These are phyloP conservation scores for Malania oleifera DNA, from an alignment of 164 flowering plant species.

Conservation along the genomic window DNA sequence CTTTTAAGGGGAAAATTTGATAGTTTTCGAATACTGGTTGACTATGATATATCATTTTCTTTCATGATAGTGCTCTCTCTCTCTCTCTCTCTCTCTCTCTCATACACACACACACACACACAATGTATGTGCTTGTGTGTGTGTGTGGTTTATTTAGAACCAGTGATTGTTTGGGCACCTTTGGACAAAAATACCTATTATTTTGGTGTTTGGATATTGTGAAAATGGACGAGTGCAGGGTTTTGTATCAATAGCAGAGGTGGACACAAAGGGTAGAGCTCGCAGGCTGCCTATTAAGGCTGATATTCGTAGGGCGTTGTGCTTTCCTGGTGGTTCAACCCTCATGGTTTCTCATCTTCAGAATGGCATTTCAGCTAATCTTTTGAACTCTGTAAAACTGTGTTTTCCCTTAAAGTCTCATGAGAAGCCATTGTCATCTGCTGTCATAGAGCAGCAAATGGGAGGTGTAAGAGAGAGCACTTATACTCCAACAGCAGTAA, in stretches of 20 bases:
- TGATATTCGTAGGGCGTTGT: conserved; percentile 64
- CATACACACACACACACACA: too few relatives aligned
- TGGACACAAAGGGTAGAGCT: conserved; percentile 67
- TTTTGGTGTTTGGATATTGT: conserved; percentile 9
- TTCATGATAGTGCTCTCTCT: too few relatives aligned
- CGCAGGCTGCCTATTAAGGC: conserved; percentile 70
- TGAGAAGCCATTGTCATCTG: conserved; percentile 18
- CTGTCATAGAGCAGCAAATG: conserved; percentile 14
- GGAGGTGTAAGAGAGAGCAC: conserved; percentile 9
- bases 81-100: too few relatives aligned
- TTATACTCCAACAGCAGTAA: conserved; percentile 9
- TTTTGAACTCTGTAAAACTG: conserved; percentile 20
- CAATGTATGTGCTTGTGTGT: too few relatives aligned
- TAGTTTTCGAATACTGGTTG: too few relatives aligned
- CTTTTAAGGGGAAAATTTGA: too few relatives aligned
- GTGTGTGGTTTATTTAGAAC: too few relatives aligned
- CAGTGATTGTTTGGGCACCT: too few relatives aligned
- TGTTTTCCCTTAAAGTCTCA: conserved; percentile 16
- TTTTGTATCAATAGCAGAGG: conserved; percentile 68
- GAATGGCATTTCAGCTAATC: conserved; percentile 24
- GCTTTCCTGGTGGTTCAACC: conserved; percentile 90
- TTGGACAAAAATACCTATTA: too few relatives aligned
- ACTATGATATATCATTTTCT: too few relatives aligned
- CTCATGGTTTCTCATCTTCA: conserved; percentile 79
- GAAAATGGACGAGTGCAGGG: conserved; percentile 47